phyloP scores from a whole-genome alignment of 2,329 filamentous ascomycete species.

The Aspergillus caelatus region DNA sequence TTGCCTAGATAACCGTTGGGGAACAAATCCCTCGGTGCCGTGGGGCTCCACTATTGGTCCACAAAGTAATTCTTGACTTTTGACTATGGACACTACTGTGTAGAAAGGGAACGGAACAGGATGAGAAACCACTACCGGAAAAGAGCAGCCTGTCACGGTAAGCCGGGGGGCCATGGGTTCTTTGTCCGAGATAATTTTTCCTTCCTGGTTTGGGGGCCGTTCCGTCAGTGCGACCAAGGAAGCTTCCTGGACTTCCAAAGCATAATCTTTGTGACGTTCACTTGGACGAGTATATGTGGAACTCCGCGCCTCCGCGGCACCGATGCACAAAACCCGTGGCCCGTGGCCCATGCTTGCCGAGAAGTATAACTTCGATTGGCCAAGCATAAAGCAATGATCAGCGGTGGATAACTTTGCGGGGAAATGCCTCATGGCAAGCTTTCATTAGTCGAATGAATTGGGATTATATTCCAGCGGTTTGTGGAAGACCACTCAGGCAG shows the following conservation, averaged over 20 bases:
- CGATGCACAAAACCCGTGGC: background rate
- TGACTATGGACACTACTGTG: background rate
- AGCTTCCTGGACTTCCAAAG: background rate
- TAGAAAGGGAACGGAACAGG: background rate
- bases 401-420: background rate
- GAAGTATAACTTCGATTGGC: background rate
- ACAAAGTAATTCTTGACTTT: background rate
- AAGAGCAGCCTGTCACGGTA: background rate
- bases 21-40: background rate
- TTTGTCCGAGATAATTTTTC: background rate
- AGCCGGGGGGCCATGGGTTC: too few species aligned
- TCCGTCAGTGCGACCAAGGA: background rate
- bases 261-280: background rate
- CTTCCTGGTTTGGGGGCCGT: too few species aligned
- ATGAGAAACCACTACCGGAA: background rate
- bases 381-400: background rate
- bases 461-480: background rate
- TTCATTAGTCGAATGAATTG: background rate
- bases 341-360: background rate
- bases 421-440: background rate
- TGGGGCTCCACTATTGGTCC: background rate
- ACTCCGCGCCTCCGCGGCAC: constrained; percentile 3
- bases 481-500: background rate
- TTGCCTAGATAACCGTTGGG: background rate
- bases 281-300: background rate